These are phyloP conservation scores for Komagataella phaffii DNA, from an alignment of 805 yeast genomes.

Conservation along the genomic window DNA sequence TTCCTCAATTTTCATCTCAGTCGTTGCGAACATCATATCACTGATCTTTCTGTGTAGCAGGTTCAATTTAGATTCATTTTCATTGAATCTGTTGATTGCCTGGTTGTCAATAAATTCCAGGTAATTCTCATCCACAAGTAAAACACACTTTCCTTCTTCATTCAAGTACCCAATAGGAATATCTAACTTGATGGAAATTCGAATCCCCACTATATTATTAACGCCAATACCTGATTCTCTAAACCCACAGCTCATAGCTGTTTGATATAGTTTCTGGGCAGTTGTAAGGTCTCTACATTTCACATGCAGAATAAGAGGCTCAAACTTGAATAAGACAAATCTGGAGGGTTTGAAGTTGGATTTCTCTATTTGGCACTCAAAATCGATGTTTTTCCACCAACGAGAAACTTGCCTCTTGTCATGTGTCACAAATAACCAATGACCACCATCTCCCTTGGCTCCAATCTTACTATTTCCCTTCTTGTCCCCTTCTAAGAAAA, in stretches of 20 bases:
- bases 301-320: slow-evolving; percentile 76
- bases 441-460: slow-evolving; percentile 78
- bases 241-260: slow-evolving; percentile 77
- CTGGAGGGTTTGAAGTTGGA: slow-evolving; percentile 21
- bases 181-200: slow-evolving; percentile 64
- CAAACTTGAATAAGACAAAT: slow-evolving; percentile 63
- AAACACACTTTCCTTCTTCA: slow-evolving; percentile 14
- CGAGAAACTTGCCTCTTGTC: slow-evolving; percentile 29
- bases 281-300: slow-evolving; percentile 49
- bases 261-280: slow-evolving; percentile 50
- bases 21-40: slow-evolving; percentile 11
- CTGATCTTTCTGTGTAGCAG: slow-evolving; percentile 31
- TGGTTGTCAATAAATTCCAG: slow-evolving; percentile 36
- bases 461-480: slow-evolving; percentile 34
- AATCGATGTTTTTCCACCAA: slow-evolving; percentile 31
- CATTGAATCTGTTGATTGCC: slow-evolving; percentile 50
- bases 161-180: slow-evolving; percentile 56
- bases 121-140: slow-evolving; percentile 38
- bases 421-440: slow-evolving; percentile 75
- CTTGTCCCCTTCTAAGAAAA: slow-evolving; percentile 66
- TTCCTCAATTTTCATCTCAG: slow-evolving; percentile 16
- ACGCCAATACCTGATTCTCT: slow-evolving; percentile 80
- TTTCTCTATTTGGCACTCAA: slow-evolving; percentile 1
- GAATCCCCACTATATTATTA: slow-evolving; percentile 63
- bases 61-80: slow-evolving; percentile 45